These are phyloP conservation scores for Boletellus emodensis DNA, from an alignment of 768 basidiomycete species.

Conservation along the genomic window DNA sequence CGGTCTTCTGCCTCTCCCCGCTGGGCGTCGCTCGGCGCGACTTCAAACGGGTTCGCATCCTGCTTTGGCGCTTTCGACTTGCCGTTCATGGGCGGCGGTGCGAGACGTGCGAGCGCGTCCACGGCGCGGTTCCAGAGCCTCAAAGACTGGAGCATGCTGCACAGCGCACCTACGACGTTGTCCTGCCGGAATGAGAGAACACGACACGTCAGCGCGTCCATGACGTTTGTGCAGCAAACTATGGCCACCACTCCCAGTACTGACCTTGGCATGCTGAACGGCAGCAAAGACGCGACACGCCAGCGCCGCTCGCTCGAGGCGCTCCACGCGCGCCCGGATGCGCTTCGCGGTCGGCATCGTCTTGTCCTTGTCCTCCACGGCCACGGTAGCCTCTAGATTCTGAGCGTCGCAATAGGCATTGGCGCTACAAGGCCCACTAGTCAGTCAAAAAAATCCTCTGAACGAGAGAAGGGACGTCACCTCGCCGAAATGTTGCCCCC, in stretches of 20 bases:
- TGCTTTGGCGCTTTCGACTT: slow-evolving; percentile 29
- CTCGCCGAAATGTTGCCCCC: slow-evolving; percentile 57
- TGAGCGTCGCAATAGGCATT: slow-evolving; percentile 60
- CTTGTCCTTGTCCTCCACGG: slow-evolving; percentile 50
- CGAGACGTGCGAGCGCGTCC: slow-evolving; percentile 61
- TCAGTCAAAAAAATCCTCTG: neutral
- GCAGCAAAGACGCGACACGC: slow-evolving; percentile 67
- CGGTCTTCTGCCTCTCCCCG: neutral
- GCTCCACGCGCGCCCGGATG: slow-evolving; percentile 54
- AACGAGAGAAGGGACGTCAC: slow-evolving; percentile 32
- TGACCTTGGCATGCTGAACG: slow-evolving; percentile 65
- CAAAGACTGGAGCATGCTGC: slow-evolving; percentile 62
- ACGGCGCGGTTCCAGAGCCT: slow-evolving; percentile 79
- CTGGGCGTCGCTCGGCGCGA: slow-evolving; percentile 16
- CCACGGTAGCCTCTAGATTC: slow-evolving; percentile 39
- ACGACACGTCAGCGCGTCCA: neutral
- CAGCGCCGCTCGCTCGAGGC: slow-evolving; percentile 66
- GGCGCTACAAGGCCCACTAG: slow-evolving; percentile 31
- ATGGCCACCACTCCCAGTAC: no score
- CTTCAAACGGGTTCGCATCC: slow-evolving; percentile 54
- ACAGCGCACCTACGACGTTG: slow-evolving; percentile 53
- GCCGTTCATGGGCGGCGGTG: slow-evolving; percentile 36
- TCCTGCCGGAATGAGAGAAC: slow-evolving; percentile 39
- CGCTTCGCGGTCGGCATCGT: slow-evolving; percentile 48
- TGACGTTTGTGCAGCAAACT: no score